Base-by-base conservation (phyloP, 2,329 filamentous ascomycete genomes). In the Fusarium sp. region DNA sequence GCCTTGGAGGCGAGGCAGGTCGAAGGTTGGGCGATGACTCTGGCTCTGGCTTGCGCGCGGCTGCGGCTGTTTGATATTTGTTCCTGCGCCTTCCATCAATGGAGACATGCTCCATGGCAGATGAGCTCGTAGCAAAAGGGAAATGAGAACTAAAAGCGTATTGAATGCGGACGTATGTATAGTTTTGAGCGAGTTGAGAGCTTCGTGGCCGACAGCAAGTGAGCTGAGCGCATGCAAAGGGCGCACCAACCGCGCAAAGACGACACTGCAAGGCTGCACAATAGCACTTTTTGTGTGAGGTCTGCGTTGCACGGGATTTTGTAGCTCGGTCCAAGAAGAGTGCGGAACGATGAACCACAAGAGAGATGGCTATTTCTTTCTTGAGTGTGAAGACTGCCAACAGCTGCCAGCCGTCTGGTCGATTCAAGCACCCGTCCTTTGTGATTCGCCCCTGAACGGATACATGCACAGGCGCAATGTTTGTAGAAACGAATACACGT, bases 1-100 rank as follows among this genome's bases (percentile, higher is more conserved):
- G 65, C 45, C 72, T 76, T 7, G 77, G 77, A 8, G 77, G 76
- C 5, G 76, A 78, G 6, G 77, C 77, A 33, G 77, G 77, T 25
- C 69, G 73, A 17, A 78, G 62, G 14, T 61, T 67, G 33, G 68
- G 37, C 19, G 39, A 44, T 19, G 44, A 37, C 55, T 66, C 56
- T 37, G 45, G 44, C 11, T 66, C 56, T 37, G 44, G 39, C n/a
- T 70, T 74, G 44, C 58, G 56, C 20, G 25, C 25, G 25, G 65
- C 49, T 35, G 50, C 33, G n/a, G 30, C 30, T 35, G 50, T 23
- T n/a, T 55, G 25, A 33, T 64, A 43, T 56, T 57, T 71, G 37
- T 64, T 73, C 30, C 62, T 60, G 33, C 55, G 62, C 53, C 68
- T 73, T 32, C 73, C 75, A 49, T 76, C 76, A 32, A 75, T 75